Evolutionary conservation across 495 filamentous ascomycete species (phyloP), one percentile per base, ranked within the genome.

Genomic region (Aspergillus olivimuriae): DNA sequence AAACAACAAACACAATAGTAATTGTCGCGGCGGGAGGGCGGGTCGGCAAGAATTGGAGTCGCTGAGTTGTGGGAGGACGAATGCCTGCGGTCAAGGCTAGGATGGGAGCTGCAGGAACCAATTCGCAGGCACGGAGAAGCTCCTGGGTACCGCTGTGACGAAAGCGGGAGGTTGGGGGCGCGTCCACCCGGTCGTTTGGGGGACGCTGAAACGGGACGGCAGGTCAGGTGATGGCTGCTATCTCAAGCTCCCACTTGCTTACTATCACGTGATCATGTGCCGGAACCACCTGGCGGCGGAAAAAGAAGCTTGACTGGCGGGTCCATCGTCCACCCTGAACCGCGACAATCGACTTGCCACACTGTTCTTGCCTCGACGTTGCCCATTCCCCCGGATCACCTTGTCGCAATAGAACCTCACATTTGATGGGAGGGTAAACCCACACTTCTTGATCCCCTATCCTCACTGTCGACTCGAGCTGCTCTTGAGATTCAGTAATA

Each of bases 401-500:
- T 28, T 28, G 24, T 28, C 5, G 6, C 24, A 28, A 28, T 31
- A 31, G 33, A 40, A 30, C 23, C 17, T 21, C 26, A 42, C 31
- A 16, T 30, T 47, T 39, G 40, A 49, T 47, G 47, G 47, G 52
- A 56, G 51, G 50, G 48, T 56, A 55, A 54, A n/a, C n/a, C n/a
- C 44, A 34, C 32, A 39, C 31, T 44, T 41, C 39, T 41, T 42
- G 39, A 39, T 30, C 36, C 51, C 43, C 34, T 47, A 40, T 44
- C 42, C 41, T 52, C 39, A 21, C 48, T 47, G 40, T 48, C 48
- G 48, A 34, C 51, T 49, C 51, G 44, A 53, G 60, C 58, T 57
- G 39, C 52, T 59, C 54, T 62, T 60, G 58, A 72, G 57, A 62
- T 57, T 45, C 59, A 77, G 80, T 84, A 83, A 74, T 66, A 69